These are phyloP conservation scores for Nannochloropsis oceanica DNA, from an alignment of 108 stramenopile genomes.

Conservation along the genomic window DNA sequence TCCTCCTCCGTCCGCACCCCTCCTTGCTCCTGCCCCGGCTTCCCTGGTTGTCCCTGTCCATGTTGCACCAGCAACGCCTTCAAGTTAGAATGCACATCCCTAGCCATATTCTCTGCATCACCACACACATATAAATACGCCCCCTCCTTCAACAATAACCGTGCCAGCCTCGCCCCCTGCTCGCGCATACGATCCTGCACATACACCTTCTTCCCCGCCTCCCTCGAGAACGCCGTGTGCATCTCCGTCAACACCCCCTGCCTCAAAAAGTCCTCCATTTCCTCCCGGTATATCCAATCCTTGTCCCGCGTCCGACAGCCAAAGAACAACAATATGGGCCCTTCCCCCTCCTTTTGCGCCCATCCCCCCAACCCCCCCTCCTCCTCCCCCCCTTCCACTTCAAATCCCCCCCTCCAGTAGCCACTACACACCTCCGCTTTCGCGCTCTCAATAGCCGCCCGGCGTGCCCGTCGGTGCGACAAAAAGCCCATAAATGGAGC, in stretches of 20 bases:
- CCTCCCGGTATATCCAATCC: background rate
- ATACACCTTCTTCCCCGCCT: background rate
- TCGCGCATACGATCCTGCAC: conserved; percentile 24
- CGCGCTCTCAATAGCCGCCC: background rate
- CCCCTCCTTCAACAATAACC: conserved; percentile 23
- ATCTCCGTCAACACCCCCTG: background rate
- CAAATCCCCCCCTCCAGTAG: conserved; percentile 33
- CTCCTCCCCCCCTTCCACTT: background rate
- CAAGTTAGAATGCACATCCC: conserved; percentile 22
- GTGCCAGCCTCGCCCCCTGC: conserved; percentile 13
- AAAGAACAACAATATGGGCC: conserved; percentile 31
- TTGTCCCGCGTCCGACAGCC: conserved; percentile 10
- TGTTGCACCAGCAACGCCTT: conserved; percentile 8
- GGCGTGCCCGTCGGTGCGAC: conserved; percentile 21
- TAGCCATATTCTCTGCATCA: conserved; percentile 32
- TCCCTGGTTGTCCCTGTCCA: background rate
- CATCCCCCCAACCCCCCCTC: conserved; percentile 1
- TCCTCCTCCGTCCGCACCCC: background rate
- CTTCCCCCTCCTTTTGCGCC: conserved; percentile 8
- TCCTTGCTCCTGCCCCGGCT: background rate
- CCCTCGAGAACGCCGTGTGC: background rate
- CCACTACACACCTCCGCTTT: conserved; percentile 24
- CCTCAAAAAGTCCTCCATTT: background rate
- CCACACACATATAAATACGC: conserved; percentile 37
- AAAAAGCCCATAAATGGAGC: conserved; percentile 35